Base-by-base conservation (phyloP, 2,329 filamentous ascomycete genomes). In the Pseudocercospora pini-densiflorae region DNA sequence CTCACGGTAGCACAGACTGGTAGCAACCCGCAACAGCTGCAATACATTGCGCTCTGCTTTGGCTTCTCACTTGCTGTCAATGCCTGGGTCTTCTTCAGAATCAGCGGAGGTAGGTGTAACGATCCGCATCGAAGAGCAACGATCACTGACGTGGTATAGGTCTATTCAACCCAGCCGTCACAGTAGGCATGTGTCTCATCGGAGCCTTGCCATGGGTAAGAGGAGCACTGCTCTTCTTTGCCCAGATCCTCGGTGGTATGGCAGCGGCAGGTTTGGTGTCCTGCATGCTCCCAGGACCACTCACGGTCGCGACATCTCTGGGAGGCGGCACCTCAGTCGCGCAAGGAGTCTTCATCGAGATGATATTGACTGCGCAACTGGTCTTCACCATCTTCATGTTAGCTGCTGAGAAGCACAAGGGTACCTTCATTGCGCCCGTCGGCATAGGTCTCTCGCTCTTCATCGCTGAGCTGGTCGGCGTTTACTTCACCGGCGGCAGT, bases 381-480 rank as follows among this genome's bases (percentile, higher is more conserved):
- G 76, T 80, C 66, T 78, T 81, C 63, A 77, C 78, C 12, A 77
- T 81, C 66, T 75, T 81, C 61, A 62, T 66, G 59, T 40, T 66
- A 69, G 76, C 76, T 12, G 76, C 74, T 1, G 77, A 78, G 66
- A 80, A 80, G 70, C 76, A 76, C 68, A 79, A 77, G 64, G 79
- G 76, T 12, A 82, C 80, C 3, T 81, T 80, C 67, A 78, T 82
- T 45, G 80, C 81, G 6, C 79, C 79, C 54, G 72, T 80, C 21
- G 78, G 76, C 53, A 76, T 93, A 70, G 91, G 74, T 33, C 64
- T 76, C 33, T 73, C 80, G 49, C 76, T 84, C 0, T 85, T 84
- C 73, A 77, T 84, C 61, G 78, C 81, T 21, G 80, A 84, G 69
- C 72, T 85, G 29, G 66, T 71, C 2, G 75, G 76, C 21, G 80